Evolutionary conservation across 495 filamentous ascomycete species (phyloP).

Genomic region (Hyaloscypha variabilis): DNA sequence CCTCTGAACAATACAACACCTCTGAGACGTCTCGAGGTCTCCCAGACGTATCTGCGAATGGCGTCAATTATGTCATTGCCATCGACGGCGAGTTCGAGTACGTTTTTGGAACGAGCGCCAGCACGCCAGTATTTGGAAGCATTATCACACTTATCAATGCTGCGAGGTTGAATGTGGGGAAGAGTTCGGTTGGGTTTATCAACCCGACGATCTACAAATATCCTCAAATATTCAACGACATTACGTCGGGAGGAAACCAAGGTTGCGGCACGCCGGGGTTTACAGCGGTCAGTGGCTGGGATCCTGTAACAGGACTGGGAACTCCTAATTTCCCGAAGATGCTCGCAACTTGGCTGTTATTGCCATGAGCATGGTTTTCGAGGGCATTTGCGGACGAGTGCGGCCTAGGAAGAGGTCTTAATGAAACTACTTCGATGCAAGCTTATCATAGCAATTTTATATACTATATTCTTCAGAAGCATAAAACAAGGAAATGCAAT

Average conservation of each 20-base stretch:
- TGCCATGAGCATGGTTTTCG: constrained; percentile 16
- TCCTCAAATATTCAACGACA: constrained; percentile 51
- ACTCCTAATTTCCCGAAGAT: constrained; percentile 57
- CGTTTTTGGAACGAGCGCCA: constrained; percentile 36
- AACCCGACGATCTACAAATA: constrained; percentile 54
- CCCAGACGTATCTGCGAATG: constrained; percentile 41
- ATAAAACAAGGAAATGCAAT: no score
- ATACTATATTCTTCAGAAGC: no score
- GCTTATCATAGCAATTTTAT: no score
- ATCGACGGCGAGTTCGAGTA: constrained; percentile 32
- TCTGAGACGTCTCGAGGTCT: constrained; percentile 39
- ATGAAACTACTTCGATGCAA: no score
- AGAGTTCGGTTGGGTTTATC: constrained; percentile 53
- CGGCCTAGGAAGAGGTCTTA: neutral
- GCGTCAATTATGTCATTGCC: constrained; percentile 28
- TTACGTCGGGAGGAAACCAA: constrained; percentile 48
- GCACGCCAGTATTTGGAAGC: constrained; percentile 39
- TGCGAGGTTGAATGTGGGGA: constrained; percentile 49
- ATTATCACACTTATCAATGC: constrained; percentile 53
- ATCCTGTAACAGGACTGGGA: constrained; percentile 59
- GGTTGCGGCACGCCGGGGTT: constrained; percentile 57
- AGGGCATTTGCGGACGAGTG: neutral
- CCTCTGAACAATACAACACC: constrained; percentile 36
- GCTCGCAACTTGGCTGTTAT: constrained; percentile 45
- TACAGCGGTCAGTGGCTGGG: constrained; percentile 58